These are phyloP conservation scores for Dictyophora rubrovolvata DNA, from an alignment of 768 basidiomycete genomes.

Conservation along the genomic window DNA sequence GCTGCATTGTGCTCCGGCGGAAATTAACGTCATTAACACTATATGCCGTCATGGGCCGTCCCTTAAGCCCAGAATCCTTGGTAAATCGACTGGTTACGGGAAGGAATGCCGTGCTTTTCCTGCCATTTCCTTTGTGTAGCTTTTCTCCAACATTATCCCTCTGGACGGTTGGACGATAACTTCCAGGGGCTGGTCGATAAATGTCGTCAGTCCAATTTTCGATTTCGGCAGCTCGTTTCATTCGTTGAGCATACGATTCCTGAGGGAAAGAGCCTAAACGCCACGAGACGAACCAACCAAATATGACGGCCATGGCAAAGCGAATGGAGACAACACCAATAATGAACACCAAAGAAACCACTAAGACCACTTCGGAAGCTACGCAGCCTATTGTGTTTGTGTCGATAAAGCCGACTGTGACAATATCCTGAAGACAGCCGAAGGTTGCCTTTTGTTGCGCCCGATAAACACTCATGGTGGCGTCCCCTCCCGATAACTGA, in stretches of 20 bases:
- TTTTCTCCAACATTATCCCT: constrained; percentile 50
- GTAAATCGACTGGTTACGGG: constrained; percentile 41
- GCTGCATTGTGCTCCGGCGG: constrained; percentile 49
- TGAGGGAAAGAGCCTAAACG: constrained; percentile 85
- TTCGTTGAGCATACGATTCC: constrained; percentile 88
- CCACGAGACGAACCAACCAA: constrained; percentile 98
- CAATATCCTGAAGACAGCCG: constrained; percentile 76
- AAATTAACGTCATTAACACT: constrained; percentile 34
- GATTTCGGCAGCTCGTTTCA: constrained; percentile 81
- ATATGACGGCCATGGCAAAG: constrained; percentile 94
- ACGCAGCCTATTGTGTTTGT: constrained; percentile 92
- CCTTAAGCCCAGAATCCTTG: constrained; percentile 55
- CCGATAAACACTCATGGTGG: constrained; percentile 79
- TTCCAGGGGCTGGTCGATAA: constrained; percentile 83
- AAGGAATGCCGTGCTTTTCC: constrained; percentile 26
- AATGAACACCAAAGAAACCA: constrained; percentile 92
- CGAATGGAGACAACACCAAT: constrained; percentile 93
- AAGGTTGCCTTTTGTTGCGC: constrained; percentile 57
- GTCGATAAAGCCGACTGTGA: constrained; percentile 89
- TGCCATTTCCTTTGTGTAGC: constrained; percentile 31
- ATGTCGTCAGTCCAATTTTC: constrained; percentile 97
- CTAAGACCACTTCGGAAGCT: constrained; percentile 89
- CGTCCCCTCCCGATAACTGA: constrained; percentile 72
- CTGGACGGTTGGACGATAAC: constrained; percentile 81
- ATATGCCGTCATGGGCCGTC: constrained; percentile 20